phyloP scores from a whole-genome alignment of 2,329 filamentous ascomycete genomes.

The Epichloe festucae region DNA sequence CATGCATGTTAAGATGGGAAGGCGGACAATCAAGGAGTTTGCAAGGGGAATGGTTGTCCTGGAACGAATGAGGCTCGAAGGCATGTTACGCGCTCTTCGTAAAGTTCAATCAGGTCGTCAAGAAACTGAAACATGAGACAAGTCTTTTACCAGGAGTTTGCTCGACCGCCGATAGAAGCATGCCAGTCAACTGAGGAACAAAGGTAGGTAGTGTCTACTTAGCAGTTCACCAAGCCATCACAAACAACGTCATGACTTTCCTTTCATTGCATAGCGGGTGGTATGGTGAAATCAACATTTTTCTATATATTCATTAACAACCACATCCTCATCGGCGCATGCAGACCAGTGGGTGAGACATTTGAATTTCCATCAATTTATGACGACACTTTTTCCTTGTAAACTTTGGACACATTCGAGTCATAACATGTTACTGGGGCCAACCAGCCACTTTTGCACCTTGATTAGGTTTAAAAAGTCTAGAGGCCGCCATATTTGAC shows the following conservation, averaged over 20 bases:
- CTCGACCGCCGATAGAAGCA: too few relatives aligned
- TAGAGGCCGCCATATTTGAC: constrained; percentile 37
- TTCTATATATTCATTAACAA: too few relatives aligned
- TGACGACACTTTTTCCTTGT: not conserved
- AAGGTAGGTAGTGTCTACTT: too few relatives aligned
- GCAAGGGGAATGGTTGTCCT: constrained; percentile 66
- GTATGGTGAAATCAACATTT: not conserved
- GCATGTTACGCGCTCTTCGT: constrained; percentile 67
- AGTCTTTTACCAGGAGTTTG: too few relatives aligned
- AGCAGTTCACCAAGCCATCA: too few relatives aligned
- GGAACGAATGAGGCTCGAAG: constrained; percentile 67
- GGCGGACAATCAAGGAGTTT: constrained; percentile 61
- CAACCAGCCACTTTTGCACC: not conserved
- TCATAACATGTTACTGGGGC: not conserved
- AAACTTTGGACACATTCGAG: not conserved
- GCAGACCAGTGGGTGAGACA: not conserved
- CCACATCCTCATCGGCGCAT: too few relatives aligned
- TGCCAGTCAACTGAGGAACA: too few relatives aligned
- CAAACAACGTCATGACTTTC: too few relatives aligned
- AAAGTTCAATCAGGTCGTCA: constrained; percentile 26
- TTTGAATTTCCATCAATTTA: not conserved
- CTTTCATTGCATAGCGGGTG: not conserved
- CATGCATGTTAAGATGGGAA: constrained; percentile 65
- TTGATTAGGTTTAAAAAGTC: not conserved
- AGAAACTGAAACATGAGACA: too few relatives aligned